Conservation (phyloP, 306 rosid genomes). For the Castanospermum australe region DNA sequence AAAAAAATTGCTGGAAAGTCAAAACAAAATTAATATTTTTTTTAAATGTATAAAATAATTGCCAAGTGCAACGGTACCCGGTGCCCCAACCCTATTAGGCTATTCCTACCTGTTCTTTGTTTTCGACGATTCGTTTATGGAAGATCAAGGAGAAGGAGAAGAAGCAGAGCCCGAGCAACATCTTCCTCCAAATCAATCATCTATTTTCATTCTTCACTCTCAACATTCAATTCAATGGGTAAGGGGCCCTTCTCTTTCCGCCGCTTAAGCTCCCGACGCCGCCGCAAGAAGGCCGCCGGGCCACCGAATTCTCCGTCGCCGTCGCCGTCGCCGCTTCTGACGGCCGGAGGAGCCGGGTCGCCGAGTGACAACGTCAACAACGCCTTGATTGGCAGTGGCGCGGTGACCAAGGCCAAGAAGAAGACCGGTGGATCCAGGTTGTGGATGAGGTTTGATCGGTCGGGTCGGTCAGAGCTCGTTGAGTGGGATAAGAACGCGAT, state of each 20-base stretch:
- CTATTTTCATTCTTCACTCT: not conserved
- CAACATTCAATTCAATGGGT: conserved; percentile 43
- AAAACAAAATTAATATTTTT: too few species aligned
- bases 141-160: conserved; percentile 24
- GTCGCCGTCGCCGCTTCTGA: not conserved
- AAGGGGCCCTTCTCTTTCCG: conserved; percentile 66
- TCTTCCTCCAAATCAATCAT: not conserved
- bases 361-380: conserved; percentile 23
- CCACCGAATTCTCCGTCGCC: conserved; percentile 26
- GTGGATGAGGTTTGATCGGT: conserved; percentile 86
- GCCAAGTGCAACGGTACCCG: too few species aligned
- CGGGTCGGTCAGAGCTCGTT: conserved; percentile 73
- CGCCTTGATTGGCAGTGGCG: not conserved
- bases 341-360: not conserved
- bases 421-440: conserved; percentile 79
- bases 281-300: conserved; percentile 42
- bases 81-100: too few species aligned
- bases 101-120: too few species aligned
- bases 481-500: conserved; percentile 88
- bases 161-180: not conserved
- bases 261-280: conserved; percentile 63
- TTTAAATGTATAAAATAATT: too few species aligned
- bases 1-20: too few species aligned
- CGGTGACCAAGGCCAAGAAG: conserved; percentile 67
- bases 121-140: conserved; percentile 29